phyloP scores from a whole-genome alignment of 352 stramenopile species.

The Blastocystis sp. region DNA sequence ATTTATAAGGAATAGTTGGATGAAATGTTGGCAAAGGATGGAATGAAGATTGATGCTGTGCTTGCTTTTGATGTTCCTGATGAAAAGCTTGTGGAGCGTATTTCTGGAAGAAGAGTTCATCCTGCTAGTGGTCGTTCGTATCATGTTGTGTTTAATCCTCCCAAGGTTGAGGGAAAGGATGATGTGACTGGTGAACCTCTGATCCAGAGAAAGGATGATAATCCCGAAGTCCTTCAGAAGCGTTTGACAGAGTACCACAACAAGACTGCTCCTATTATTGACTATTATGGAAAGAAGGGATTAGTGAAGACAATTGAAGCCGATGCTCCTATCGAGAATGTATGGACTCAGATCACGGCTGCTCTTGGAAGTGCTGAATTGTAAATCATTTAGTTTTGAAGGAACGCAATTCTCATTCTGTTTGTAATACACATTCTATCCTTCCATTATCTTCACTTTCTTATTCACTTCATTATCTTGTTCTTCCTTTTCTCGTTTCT shows the following conservation, averaged over 20 bases:
- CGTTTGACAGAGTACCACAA: conserved; percentile 87
- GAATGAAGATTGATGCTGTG: conserved; percentile 78
- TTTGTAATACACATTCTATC: neutral
- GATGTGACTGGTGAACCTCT: conserved; percentile 88
- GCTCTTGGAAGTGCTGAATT: conserved; percentile 51
- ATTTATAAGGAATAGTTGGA: no score
- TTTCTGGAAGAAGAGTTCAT: conserved; percentile 89
- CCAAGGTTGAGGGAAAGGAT: conserved; percentile 78
- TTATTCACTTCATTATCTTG: neutral
- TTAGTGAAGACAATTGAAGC: conserved; percentile 62
- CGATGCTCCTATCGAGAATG: conserved; percentile 60
- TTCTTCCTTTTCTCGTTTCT: neutral
- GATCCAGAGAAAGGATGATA: conserved; percentile 94
- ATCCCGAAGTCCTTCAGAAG: conserved; percentile 80
- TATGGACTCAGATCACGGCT: conserved; percentile 54
- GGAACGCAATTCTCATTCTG: conserved; percentile 26
- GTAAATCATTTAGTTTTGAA: conserved; percentile 59
- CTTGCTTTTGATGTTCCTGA: conserved; percentile 90
- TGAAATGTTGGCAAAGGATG: conserved; percentile 84
- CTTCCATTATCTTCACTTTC: neutral
- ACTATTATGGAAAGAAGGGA: conserved; percentile 70
- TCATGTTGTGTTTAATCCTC: conserved; percentile 92
- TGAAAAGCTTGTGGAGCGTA: conserved; percentile 86
- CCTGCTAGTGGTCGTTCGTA: conserved; percentile 86
- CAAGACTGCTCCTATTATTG: conserved; percentile 89